These are phyloP conservation scores for Beta vulgaris DNA, from an alignment of 148 eudicot species.

Conservation along the genomic window DNA sequence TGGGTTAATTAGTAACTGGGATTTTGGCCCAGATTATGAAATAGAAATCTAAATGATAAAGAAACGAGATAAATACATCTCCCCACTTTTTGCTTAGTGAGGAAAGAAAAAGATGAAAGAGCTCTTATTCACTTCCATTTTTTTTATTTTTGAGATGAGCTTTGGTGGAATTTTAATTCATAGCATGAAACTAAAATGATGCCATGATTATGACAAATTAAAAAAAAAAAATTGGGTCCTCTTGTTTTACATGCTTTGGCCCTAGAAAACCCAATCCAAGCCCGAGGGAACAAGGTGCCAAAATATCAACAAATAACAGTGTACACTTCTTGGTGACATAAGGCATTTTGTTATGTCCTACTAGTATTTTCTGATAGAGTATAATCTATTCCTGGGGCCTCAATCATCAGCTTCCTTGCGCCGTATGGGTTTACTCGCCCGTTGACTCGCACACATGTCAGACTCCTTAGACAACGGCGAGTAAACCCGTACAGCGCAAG, in stretches of 20 bases:
- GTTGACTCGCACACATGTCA: constrained; percentile 67
- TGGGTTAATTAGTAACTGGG: no score
- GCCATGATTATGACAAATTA: neutral
- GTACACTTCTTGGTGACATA: neutral
- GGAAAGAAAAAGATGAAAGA: no score
- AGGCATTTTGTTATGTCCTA: neutral
- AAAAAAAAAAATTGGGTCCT: neutral
- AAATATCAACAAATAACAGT: neutral
- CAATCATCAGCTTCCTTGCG: constrained; percentile 40
- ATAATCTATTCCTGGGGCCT: no score
- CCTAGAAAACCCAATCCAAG: neutral
- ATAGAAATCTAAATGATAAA: no score
- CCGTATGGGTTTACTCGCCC: constrained; percentile 37
- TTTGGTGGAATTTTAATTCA: no score
- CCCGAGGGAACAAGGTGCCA: neutral
- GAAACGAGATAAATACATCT: no score
- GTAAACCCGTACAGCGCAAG: constrained; percentile 40
- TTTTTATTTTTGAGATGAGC: no score
- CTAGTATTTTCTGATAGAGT: no score
- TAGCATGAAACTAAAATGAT: no score
- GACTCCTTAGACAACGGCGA: constrained; percentile 57
- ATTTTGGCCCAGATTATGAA: no score
- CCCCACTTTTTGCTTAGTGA: no score
- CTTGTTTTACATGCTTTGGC: neutral
- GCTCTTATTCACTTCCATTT: no score